Base-by-base conservation (phyloP, 129 eudicot species). In the Pulicaria dysenterica region DNA sequence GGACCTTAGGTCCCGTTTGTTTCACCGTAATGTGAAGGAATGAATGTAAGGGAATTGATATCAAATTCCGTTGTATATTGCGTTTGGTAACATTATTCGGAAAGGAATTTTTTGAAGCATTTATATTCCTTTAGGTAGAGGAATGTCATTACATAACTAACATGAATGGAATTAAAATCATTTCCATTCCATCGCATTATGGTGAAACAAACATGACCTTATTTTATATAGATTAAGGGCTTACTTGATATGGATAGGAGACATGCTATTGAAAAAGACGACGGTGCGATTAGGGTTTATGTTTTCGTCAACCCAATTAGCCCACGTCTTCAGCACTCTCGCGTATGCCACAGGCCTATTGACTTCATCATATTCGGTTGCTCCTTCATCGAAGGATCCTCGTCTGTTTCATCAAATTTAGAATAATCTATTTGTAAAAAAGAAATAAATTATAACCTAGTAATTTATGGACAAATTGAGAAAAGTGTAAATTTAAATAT, bases 171-270 rank as follows among this genome's bases (percentile, higher is more conserved):
- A n/a, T n/a, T n/a, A n/a, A n/a, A n/a, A n/a, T n/a, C n/a, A n/a
- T n/a, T n/a, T n/a, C n/a, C n/a, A n/a, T n/a, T n/a, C n/a, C n/a
- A n/a, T n/a, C n/a, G n/a, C n/a, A n/a, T n/a, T n/a, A n/a, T n/a
- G n/a, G n/a, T n/a, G n/a, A n/a, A n/a, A n/a, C n/a, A n/a, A n/a
- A n/a, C n/a, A n/a, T n/a, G n/a, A n/a, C n/a, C n/a, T n/a, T n/a
- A n/a, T 47, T 43, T 15, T 5, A 41, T 72, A 3, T n/a, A 13
- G 49, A 19, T 6, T n/a, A 5, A 5, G 15, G 39, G 60, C 89
- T 84, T 87, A 94, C 98, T 88, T 89, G 83, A 90, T 87, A 79
- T 94, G 98, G 31, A 88, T 78, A 72, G 98, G 98, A 61, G 98
- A 94, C 96, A 90, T 90, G 89, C 96, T 90, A 76, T 75, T 84